A percentile compares a stretch with the other conserved stretches of the same genome.
phyloP scores from a whole-genome alignment of 306 rosid species.

The Canavalia gladiata region DNA sequence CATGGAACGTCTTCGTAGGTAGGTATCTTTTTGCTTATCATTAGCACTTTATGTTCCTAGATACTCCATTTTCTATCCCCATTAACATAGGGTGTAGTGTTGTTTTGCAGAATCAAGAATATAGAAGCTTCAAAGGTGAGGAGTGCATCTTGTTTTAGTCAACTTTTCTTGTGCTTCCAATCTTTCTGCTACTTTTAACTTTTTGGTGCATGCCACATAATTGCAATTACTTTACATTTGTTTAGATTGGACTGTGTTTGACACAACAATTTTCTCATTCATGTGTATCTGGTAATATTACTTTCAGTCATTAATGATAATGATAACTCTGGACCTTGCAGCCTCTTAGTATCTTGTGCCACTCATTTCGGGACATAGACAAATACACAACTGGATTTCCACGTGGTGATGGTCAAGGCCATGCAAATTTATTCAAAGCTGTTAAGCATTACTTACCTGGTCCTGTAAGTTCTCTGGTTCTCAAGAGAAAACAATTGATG shows the following conservation, averaged over 20 bases:
- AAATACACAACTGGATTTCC: conserved; percentile 88
- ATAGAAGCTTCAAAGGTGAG: conserved; percentile 85
- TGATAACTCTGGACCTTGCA: conserved; percentile 50
- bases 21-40: conserved; percentile 21
- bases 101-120: conserved; percentile 87
- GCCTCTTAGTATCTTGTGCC: conserved; percentile 97
- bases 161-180: conserved; percentile 22
- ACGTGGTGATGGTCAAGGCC: conserved; percentile 90
- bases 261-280: not conserved
- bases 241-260: conserved; percentile 26
- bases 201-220: not conserved
- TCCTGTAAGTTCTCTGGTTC: conserved; percentile 75
- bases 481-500: conserved; percentile 6
- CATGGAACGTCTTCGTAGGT: conserved; percentile 95
- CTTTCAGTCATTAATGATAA: conserved; percentile 18
- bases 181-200: conserved; percentile 29
- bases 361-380: conserved; percentile 91
- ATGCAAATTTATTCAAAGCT: conserved; percentile 76
- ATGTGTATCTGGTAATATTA: conserved; percentile 26
- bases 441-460: conserved; percentile 95
- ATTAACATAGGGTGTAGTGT: conserved; percentile 50
- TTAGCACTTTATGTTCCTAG: not conserved
- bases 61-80: conserved; percentile 26
- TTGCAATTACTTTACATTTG: conserved; percentile 34
- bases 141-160: conserved; percentile 37